Evolutionary conservation across 1,284 basidiomycete species (phyloP), one percentile per base, ranked within the genome.

Genomic region (Sanghuangporus sanghuang): DNA sequence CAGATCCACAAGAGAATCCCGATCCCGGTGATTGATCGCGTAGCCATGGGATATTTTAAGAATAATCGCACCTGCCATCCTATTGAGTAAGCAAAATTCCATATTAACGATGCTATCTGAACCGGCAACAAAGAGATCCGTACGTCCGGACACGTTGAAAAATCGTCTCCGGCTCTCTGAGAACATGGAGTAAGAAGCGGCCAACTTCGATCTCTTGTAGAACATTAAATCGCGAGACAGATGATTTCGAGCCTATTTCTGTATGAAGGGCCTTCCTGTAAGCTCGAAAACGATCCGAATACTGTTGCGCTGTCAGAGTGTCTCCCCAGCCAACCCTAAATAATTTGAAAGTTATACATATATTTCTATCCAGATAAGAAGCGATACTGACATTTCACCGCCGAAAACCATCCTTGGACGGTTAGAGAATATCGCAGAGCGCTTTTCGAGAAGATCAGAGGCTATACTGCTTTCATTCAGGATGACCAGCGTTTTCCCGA

Each of bases 351-450:
- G 46, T 16, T 27, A 14, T 1, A 46, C 9, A 3, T 11, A 6
- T 11, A 18, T 18, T 39, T 12, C 27, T n/a, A 38, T 8, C 11
- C 1, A 3, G 9, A 16, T 6, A 32, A 35, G 16, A 9, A 14
- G 35, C 7, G 38, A n/a, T 6, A 11, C 32, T 12, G 35, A 40
- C 66, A 67, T 52, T 39, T 65, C 64, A 8, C 56, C 59, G 9
- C 39, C 52, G 48, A 67, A 66, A 7, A 44, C 36, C 12, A 68
- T 48, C 18, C 27, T 65, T 1, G 76, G 76, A 42, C 81, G 74
- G 71, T 81, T 79, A 44, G 81, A 82, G 68, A 81, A 82, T 50
- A 79, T 78, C 6, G 77, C 70, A 63, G 79, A 77, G 58, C 77
- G 74, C 68, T 77, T 81, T 55, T 82, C 81, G 36, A 82, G 69